These are phyloP conservation scores for Xylariales sp. DNA, from an alignment of 2,329 filamentous ascomycete genomes.

Conservation along the genomic window DNA sequence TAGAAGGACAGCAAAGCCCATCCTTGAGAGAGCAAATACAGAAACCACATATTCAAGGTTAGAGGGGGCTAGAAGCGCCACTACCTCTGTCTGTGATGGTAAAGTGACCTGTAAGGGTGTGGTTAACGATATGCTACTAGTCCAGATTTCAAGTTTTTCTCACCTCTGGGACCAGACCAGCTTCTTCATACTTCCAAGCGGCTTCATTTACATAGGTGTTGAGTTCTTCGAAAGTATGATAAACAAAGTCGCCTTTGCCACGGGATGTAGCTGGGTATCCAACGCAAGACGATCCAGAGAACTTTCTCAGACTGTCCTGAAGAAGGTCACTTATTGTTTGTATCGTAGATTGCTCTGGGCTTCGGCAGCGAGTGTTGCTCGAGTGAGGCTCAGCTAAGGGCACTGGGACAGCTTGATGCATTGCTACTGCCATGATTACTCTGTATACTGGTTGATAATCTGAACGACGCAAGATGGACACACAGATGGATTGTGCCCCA, in stretches of 20 bases:
- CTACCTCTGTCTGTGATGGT: conserved; percentile 15
- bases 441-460: not conserved
- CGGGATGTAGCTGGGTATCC: conserved; percentile 1
- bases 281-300: not conserved
- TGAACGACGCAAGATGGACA: no score
- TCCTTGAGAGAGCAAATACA: conserved; percentile 38
- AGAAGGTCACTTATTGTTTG: not conserved
- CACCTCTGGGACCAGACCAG: not conserved
- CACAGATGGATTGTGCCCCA: no score
- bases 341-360: not conserved
- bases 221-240: not conserved
- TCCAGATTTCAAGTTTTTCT: not conserved
- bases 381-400: not conserved
- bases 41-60: conserved; percentile 37
- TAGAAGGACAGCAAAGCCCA: conserved; percentile 38
- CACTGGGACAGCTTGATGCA: not conserved
- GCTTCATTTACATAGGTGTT: not conserved
- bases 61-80: conserved; percentile 35
- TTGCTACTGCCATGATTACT: conserved; percentile 2
- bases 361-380: not conserved
- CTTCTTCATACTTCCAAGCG: conserved; percentile 1
- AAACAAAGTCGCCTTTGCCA: conserved; percentile 5
- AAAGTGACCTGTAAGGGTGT: conserved; percentile 2
- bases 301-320: not conserved
- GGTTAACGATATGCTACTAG: no score